Base-by-base conservation (phyloP, 2,329 filamentous ascomycete species). In the Raffaelea arxii region DNA sequence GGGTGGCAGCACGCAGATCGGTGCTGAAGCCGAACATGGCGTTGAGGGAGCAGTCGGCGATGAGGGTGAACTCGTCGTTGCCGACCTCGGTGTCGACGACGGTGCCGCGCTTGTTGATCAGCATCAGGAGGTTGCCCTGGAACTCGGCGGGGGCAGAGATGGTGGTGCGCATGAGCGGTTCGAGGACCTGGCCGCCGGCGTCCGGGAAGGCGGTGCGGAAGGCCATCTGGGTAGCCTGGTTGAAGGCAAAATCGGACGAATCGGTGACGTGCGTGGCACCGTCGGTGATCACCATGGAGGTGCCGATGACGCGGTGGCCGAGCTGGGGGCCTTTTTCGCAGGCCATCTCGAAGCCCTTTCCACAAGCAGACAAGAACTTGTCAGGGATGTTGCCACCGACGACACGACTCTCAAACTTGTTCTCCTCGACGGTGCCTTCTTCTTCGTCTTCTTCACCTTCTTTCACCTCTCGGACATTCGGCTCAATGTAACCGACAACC, bases 11-110 rank as follows among this genome's bases (percentile, higher is more conserved):
- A 57, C 92, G 79, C 55, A 98, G 69, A 67, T 95, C 86, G 37
- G 83, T 86, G 59, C 83, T 90, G 70, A 98, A 97, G 53, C 92
- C 92, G 64, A 98, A 98, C 92, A 98, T 98, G 63, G 84, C 80
- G 65, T 97, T 95, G 63, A 98, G 68, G 63, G 84, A 90, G 71
- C 89, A 95, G 68, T 97, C 92, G 23, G 89, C 90, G 47, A 83
- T 80, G 49, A 97, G 77, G 6, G 87, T 94, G 60, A 98, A 97
- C 60, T 98, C 92, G 60, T 98, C 92, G 16, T 82, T 74, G 27
- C 90, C 90, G 56, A 92, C 89, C 61, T 98, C 92, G 6, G 90
- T 96, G 60, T 98, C 92, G 62, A 89, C 85, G 59, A 98, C 97
- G 43, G 88, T 85, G 30, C 91, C 89, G 53, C 92, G 82, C 80